phyloP scores from a whole-genome alignment of 495 filamentous ascomycete genomes.

The Penicillium goetzii region DNA sequence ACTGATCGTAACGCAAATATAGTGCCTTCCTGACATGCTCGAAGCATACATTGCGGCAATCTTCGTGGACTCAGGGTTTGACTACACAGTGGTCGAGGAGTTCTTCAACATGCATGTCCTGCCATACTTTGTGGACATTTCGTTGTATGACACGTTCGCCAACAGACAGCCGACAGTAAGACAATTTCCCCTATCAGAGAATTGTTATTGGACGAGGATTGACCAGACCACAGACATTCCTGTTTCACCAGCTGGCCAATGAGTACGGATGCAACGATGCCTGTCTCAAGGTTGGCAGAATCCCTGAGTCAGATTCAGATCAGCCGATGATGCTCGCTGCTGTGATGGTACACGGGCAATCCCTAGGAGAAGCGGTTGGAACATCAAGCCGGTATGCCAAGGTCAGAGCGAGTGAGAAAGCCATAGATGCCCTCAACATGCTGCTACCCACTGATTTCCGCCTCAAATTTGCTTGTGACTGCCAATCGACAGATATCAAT shows the following conservation, averaged over 20 bases:
- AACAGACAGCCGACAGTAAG: constrained; percentile 78
- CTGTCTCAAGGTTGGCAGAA: constrained; percentile 55
- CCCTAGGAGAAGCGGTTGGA: constrained; percentile 64
- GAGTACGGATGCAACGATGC: constrained; percentile 59
- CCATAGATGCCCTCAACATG: constrained; percentile 59
- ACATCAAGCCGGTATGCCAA: constrained; percentile 72
- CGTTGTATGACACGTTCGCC: constrained; percentile 84
- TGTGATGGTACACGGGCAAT: constrained; percentile 73
- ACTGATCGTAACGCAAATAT: constrained; percentile 4
- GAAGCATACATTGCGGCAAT: constrained; percentile 90
- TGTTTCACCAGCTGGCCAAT: constrained; percentile 54
- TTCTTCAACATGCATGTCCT: constrained; percentile 78
- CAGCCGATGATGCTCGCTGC: constrained; percentile 64
- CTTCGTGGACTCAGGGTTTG: constrained; percentile 87
- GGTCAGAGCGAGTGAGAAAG: constrained; percentile 69
- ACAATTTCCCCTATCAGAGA: background rate
- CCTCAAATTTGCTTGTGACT: constrained; percentile 64
- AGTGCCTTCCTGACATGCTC: constrained; percentile 84
- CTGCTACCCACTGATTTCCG: constrained; percentile 64
- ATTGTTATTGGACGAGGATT: background rate
- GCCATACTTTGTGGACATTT: constrained; percentile 86
- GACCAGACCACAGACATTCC: constrained; percentile 48
- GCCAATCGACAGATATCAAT: constrained; percentile 35
- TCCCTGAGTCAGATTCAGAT: constrained; percentile 48
- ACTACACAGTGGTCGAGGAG: constrained; percentile 69